Conservation (phyloP, 225 moss, liverwort and hornwort species). For the Physcomitrium patens region DNA sequence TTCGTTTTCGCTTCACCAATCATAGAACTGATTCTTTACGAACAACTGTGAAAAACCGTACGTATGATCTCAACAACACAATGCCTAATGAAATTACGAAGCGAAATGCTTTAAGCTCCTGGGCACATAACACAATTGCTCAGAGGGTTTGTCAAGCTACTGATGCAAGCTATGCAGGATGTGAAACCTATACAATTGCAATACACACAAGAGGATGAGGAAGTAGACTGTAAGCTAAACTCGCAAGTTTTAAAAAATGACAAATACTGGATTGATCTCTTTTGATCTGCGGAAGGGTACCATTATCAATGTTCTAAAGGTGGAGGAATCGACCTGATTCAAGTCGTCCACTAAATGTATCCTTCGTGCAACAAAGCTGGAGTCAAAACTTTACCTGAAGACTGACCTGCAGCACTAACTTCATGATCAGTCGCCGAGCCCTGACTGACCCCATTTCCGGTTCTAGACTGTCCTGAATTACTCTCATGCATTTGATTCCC, state of each 20-base stretch:
- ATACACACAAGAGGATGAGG: too few species aligned
- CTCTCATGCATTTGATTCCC: constrained; percentile 35
- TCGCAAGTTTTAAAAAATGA: background rate
- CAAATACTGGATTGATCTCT: background rate
- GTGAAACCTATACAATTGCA: background rate
- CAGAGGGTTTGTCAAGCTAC: background rate
- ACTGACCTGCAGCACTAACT: constrained; percentile 19
- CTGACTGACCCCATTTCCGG: constrained; percentile 20
- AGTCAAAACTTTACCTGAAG: constrained; percentile 33
- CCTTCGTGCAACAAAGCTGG: constrained; percentile 1
- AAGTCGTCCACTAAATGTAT: background rate
- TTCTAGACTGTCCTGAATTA: constrained; percentile 9
- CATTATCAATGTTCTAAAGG: background rate
- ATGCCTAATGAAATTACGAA: background rate
- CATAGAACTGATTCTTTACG: too few species aligned
- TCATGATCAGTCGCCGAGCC: constrained; percentile 16
- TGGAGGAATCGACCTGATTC: background rate
- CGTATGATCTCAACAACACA: too few species aligned
- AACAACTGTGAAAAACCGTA: too few species aligned
- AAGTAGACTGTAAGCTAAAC: background rate
- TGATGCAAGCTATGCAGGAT: constrained; percentile 7
- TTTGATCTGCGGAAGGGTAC: background rate
- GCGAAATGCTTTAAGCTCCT: background rate
- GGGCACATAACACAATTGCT: background rate
- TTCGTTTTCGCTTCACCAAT: background rate